Base-by-base conservation (phyloP, 768 basidiomycete species). In the Boletus sp. region DNA sequence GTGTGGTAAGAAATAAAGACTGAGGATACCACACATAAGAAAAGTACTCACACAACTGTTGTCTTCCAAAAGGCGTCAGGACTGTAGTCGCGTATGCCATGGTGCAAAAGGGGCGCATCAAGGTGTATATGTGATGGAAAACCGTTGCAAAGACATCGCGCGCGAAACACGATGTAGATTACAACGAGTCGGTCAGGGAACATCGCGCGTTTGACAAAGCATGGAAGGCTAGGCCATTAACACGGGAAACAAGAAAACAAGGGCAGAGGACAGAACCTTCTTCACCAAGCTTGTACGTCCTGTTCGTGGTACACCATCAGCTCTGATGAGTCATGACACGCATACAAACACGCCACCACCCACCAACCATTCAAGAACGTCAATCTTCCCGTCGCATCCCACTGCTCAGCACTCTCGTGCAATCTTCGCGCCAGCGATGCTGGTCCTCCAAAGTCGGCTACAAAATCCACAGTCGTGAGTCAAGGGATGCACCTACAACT, bases 261-360 rank as follows among this genome's bases (percentile, higher is more conserved):
- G 20, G 36, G 32, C 0, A 57, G 15, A 44, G 14, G 15, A 33
- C 1, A 71, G 15, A 61, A 90, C 89, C 76, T 76, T 97, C 94
- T 75, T 87, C 86, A 14, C 94, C 95, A 3, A 98, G 83, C 64
- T 90, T 90, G 73, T 93, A 95, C 6, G 88, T 86, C 94, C 91
- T 92, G 59, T 59, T 45, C 12, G 30, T 37, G 14, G 9, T 15
- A 14, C 6, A 7, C 17, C 10, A 14, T 62, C 35, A 61, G 24
- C 18, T 4, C 17, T 0, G 14, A 24, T 58, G n/a, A n/a, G n/a
- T n/a, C n/a, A n/a, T n/a, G 7, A 65, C 46, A 55, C 48, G 7
- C 7, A 44, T 33, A 64, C 61, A 68, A 24, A 32, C 14, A 1
- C 3, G 11, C 29, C 9, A 29, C 29, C 20, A 52, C 81, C 36